Conservation (phyloP, 2,329 filamentous ascomycete genomes). For the Neofusicoccum laricinum region DNA sequence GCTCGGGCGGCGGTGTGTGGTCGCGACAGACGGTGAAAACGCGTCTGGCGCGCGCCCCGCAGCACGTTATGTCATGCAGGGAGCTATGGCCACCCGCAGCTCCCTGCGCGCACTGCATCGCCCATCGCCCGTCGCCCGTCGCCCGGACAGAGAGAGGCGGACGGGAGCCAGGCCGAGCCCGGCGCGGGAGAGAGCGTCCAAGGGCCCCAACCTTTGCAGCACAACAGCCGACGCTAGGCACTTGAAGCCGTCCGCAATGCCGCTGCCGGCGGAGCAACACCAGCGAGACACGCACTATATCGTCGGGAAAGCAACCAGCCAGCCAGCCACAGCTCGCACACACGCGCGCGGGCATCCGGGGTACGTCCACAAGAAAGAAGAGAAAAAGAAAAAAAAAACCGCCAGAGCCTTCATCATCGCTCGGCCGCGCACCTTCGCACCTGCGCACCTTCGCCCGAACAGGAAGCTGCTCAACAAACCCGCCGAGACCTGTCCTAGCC, state of each 20-base stretch:
- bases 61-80: not conserved
- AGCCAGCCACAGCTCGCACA: not conserved
- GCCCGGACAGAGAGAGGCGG: too few species aligned
- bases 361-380: not conserved
- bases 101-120: not conserved
- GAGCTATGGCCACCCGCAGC: not conserved
- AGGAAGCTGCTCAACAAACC: constrained; percentile 4
- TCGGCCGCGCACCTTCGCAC: too few species aligned
- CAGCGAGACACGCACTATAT: too few species aligned
- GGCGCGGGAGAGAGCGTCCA: not conserved
- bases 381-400: too few species aligned
- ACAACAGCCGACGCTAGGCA: constrained; percentile 4
- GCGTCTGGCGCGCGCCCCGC: not conserved
- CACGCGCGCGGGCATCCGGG: not conserved
- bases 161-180: too few species aligned
- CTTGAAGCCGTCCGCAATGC: not conserved
- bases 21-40: not conserved
- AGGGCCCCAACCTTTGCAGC: not conserved
- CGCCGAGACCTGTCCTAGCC: too few species aligned
- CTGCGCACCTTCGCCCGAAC: not conserved
- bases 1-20: too few species aligned
- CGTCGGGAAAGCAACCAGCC: too few species aligned
- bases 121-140: too few species aligned
- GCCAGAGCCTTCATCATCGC: too few species aligned
- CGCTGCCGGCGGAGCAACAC: too few species aligned